Conservation (phyloP, 1,284 basidiomycete genomes). For the Psilocybe mexicana region DNA sequence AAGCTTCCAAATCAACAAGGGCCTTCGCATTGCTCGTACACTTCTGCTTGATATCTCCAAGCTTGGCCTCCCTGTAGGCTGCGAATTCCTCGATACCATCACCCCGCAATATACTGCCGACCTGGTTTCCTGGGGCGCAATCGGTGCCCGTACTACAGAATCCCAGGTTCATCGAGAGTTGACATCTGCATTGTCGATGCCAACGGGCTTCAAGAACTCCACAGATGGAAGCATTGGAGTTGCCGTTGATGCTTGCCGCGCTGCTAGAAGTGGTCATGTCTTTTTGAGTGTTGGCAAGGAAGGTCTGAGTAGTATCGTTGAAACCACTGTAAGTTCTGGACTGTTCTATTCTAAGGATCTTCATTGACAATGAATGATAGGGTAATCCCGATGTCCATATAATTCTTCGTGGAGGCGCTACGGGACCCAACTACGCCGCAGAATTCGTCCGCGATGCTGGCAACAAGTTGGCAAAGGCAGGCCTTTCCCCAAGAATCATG, state of each 20-base stretch:
- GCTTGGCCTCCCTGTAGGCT: slow-evolving; percentile 84
- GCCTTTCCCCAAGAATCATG: slow-evolving; percentile 82
- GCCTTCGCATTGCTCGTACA: slow-evolving; percentile 87
- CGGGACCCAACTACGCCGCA: slow-evolving; percentile 83
- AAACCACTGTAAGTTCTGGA: slow-evolving; percentile 66
- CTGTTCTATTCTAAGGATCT: slow-evolving; percentile 1
- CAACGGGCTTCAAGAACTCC: slow-evolving; percentile 82
- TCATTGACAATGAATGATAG: slow-evolving; percentile 33
- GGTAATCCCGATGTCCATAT: slow-evolving; percentile 91
- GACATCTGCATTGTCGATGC: slow-evolving; percentile 85
- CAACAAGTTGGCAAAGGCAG: slow-evolving; percentile 78
- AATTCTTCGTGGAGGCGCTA: slow-evolving; percentile 85
- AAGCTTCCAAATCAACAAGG: slow-evolving; percentile 94
- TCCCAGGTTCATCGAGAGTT: slow-evolving; percentile 94
- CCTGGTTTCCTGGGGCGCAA: slow-evolving; percentile 96
- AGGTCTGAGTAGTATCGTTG: slow-evolving; percentile 88
- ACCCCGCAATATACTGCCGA: slow-evolving; percentile 96
- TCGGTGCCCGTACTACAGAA: slow-evolving; percentile 95
- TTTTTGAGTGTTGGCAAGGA: slow-evolving; percentile 95
- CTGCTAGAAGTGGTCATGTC: slow-evolving; percentile 84
- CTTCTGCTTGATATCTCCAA: slow-evolving; percentile 87
- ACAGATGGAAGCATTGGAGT: slow-evolving; percentile 80
- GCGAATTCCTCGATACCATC: slow-evolving; percentile 89
- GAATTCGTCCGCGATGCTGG: slow-evolving; percentile 80
- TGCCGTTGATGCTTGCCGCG: slow-evolving; percentile 90